Percentiles rank a stretch among this genome's conserved stretches.
phyloP scores from a whole-genome alignment of 495 filamentous ascomycete species.

The Neurospora sp. region DNA sequence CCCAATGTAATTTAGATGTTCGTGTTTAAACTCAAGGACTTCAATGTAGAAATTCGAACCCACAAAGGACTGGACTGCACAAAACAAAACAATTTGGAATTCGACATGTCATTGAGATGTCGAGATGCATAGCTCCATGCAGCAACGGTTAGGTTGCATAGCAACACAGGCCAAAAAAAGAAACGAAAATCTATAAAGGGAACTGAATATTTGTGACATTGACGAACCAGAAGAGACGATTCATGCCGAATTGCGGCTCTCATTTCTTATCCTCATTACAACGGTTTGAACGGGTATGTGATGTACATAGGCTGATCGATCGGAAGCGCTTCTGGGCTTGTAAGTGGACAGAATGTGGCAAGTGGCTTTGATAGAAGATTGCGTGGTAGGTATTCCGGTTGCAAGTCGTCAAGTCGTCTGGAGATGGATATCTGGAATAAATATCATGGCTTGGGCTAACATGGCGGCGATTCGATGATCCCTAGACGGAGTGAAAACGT shows the following conservation, averaged over 20 bases:
- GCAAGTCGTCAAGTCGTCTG: background rate
- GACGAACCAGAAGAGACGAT: background rate
- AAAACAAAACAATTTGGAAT: background rate
- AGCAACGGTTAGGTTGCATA: background rate
- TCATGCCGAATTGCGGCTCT: background rate
- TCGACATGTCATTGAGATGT: background rate
- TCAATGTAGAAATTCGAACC: background rate
- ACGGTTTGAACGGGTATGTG: background rate
- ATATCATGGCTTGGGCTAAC: background rate
- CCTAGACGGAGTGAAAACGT: background rate
- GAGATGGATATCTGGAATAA: background rate
- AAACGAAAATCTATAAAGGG: background rate
- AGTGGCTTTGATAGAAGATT: background rate
- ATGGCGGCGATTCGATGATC: background rate
- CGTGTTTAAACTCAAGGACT: background rate
- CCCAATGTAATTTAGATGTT: background rate
- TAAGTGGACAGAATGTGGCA: background rate
- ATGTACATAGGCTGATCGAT: background rate
- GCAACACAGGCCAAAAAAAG: background rate
- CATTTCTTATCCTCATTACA: background rate
- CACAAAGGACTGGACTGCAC: background rate
- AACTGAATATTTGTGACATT: background rate
- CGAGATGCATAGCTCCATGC: background rate
- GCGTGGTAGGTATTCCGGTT: background rate
- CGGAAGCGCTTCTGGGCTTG: background rate